phyloP scores from a whole-genome alignment of 2,329 filamentous ascomycete genomes.

The Madurella fahalii region DNA sequence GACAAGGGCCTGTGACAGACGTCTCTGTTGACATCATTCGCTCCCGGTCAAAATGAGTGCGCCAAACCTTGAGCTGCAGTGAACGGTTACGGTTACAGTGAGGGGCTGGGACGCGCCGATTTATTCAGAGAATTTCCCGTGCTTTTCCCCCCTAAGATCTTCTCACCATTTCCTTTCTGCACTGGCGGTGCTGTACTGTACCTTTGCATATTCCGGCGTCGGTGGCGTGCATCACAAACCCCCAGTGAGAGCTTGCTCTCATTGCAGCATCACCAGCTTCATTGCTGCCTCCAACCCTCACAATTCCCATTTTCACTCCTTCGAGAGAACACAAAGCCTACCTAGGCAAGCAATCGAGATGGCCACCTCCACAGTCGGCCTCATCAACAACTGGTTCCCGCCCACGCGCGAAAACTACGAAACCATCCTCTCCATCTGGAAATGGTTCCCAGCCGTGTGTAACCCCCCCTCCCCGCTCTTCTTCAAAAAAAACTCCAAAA shows the following conservation, averaged over 20 bases:
- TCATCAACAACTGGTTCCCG: conserved; percentile 54
- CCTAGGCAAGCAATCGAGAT: conserved; percentile 1
- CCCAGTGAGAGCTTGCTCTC: too few relatives aligned
- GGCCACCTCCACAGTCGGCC: conserved; percentile 36
- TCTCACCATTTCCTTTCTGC: neutral
- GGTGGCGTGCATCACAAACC: too few relatives aligned
- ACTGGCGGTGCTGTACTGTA: too few relatives aligned
- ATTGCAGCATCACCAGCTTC: too few relatives aligned
- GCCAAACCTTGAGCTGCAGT: neutral
- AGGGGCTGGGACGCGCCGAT: too few relatives aligned
- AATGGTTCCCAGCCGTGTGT: conserved; percentile 50
- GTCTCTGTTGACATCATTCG: neutral
- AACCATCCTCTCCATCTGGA: conserved; percentile 48
- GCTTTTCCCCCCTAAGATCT: neutral
- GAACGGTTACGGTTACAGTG: neutral
- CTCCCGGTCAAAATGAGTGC: neutral
- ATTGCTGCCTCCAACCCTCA: too few relatives aligned
- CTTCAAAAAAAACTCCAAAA: too few relatives aligned
- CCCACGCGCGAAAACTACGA: conserved; percentile 57
- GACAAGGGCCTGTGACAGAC: neutral
- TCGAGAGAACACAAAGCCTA: neutral
- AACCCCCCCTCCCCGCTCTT: conserved; percentile 24
- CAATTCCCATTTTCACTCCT: too few relatives aligned
- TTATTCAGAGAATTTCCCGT: neutral
- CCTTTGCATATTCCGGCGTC: too few relatives aligned